These are phyloP conservation scores for Hsuehochloa calcarea DNA, from an alignment of 176 grass and related monocot species.

Conservation along the genomic window DNA sequence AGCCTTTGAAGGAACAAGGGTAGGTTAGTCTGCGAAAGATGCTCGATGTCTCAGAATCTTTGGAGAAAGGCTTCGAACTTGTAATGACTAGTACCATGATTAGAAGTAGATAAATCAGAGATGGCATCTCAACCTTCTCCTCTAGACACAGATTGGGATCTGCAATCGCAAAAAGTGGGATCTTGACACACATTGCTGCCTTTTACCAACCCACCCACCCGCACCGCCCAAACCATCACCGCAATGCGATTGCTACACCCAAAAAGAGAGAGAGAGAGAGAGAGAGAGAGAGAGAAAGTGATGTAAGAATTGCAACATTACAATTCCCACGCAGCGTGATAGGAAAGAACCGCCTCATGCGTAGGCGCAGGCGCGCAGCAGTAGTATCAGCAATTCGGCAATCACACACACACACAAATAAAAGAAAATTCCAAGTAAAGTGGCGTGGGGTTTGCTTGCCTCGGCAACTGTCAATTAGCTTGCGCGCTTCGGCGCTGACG, in stretches of 20 bases:
- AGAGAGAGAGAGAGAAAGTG: neutral
- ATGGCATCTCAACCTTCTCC: neutral
- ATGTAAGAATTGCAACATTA: neutral
- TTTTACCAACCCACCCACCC: slow-evolving; percentile 10
- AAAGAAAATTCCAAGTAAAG: neutral
- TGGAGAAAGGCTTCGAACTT: neutral
- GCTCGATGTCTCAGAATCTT: neutral
- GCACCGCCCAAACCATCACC: slow-evolving; percentile 20
- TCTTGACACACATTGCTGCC: neutral
- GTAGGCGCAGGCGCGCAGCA: neutral
- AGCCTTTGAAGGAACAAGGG: neutral
- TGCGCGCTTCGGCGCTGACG: slow-evolving; percentile 8
- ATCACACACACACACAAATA: neutral
- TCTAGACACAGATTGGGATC: neutral
- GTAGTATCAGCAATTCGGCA: neutral
- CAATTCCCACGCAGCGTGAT: neutral
- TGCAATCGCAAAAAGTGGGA: neutral
- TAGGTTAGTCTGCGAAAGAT: neutral
- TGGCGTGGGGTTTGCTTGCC: slow-evolving; percentile 30
- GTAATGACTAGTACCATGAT: neutral
- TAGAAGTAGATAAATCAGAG: neutral
- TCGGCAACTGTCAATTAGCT: slow-evolving; percentile 39
- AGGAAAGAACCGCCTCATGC: neutral
- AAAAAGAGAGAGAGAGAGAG: neutral
- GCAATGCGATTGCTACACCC: neutral